phyloP scores from a whole-genome alignment of 176 grass and related monocot genomes.

The Aegilops tauschii region DNA sequence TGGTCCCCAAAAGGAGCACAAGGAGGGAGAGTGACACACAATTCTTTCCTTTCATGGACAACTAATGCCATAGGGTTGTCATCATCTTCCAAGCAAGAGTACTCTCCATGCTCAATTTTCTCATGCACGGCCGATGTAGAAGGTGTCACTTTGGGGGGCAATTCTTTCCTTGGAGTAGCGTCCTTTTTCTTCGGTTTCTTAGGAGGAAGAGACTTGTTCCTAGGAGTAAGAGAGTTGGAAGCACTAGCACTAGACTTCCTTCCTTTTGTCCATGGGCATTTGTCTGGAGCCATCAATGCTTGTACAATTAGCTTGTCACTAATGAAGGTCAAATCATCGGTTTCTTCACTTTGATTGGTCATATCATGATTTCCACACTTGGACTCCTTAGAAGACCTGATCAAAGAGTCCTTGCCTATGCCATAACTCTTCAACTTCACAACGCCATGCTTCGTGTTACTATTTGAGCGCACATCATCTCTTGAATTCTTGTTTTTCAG shows the following conservation, averaged over 20 bases:
- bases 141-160: not conserved
- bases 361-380: slow-evolving; percentile 9
- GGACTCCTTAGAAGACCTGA: not conserved
- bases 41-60: slow-evolving; percentile 21
- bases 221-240: slow-evolving; percentile 26
- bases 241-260: slow-evolving; percentile 25
- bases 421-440: slow-evolving; percentile 5
- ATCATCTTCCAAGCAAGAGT: slow-evolving; percentile 16
- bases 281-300: slow-evolving; percentile 49
- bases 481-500: not conserved
- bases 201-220: slow-evolving; percentile 14
- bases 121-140: not conserved
- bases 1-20: slow-evolving; percentile 32
- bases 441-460: slow-evolving; percentile 11
- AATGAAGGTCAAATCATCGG: slow-evolving; percentile 2
- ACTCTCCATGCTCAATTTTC: slow-evolving; percentile 17
- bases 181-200: slow-evolving; percentile 27
- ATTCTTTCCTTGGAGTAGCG: not conserved
- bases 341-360: not conserved
- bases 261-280: slow-evolving; percentile 50
- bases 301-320: slow-evolving; percentile 29
- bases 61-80: slow-evolving; percentile 35
- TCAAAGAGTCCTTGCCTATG: not conserved
- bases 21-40: slow-evolving; percentile 43
- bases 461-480: not conserved